Evolutionary conservation across 345 rosid genomes (phyloP).

Genomic region (Brassica carinata): DNA sequence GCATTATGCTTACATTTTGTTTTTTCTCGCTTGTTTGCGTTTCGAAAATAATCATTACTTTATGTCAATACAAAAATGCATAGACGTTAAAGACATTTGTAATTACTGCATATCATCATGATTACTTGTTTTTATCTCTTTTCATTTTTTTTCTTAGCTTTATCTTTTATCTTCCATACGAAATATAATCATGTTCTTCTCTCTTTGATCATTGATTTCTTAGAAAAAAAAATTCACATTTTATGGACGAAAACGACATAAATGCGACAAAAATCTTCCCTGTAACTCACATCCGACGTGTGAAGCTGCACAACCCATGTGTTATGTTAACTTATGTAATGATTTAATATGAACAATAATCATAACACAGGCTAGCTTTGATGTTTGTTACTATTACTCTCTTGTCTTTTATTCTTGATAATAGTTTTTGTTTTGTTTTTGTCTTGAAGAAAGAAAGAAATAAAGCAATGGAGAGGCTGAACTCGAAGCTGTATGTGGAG

Average conservation of each 20-base stretch:
- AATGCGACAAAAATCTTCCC: conserved; percentile 26
- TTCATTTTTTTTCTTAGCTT: neutral
- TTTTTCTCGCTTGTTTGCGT: conserved; percentile 33
- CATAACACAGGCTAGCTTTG: conserved; percentile 41
- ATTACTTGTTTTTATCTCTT: conserved; percentile 36
- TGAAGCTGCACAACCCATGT: conserved; percentile 45
- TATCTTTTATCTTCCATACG: conserved; percentile 26
- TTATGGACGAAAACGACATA: conserved; percentile 36
- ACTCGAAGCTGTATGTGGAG: conserved; percentile 79
- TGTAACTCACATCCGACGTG: conserved; percentile 39
- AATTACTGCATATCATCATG: conserved; percentile 40
- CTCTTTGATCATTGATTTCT: conserved; percentile 36
- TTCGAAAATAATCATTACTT: conserved; percentile 29
- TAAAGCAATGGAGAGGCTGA: conserved; percentile 74
- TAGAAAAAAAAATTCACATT: conserved; percentile 22
- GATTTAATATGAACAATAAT: conserved; percentile 30
- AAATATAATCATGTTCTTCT: conserved; percentile 39
- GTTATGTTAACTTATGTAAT: conserved; percentile 38
- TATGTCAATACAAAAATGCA: conserved; percentile 25
- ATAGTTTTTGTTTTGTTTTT: conserved; percentile 28
- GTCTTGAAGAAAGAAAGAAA: conserved; percentile 17
- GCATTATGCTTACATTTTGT: conserved; percentile 15
- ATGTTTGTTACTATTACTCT: conserved; percentile 27
- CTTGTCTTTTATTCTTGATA: neutral
- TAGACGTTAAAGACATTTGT: conserved; percentile 34